Base-by-base conservation (phyloP, 2,329 filamentous ascomycete species). In the Pleurostoma richardsiae region DNA sequence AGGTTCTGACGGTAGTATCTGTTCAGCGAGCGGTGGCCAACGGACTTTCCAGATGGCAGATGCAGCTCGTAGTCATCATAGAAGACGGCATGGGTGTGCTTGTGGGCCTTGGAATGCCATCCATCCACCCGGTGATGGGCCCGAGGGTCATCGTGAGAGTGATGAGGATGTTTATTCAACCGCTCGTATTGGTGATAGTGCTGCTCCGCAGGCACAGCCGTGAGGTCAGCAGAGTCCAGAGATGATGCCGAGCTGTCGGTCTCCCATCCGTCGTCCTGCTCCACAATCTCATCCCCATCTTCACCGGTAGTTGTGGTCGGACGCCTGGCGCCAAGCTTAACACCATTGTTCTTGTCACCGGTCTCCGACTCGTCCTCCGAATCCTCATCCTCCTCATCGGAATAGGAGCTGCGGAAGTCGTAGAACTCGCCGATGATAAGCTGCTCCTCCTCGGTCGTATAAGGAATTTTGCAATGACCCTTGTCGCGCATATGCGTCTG, bases 401-500 rank as follows among this genome's bases (percentile, higher is more conserved):
- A 94, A 65, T 99, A 99, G 2, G 94, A 96, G 68, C 88, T 88
- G 54, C 88, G 81, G 77, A 99, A 99, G 63, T 99, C 94, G 67
- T 99, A 99, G 66, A 89, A 96, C 54, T 97, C 89, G 47, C 94
- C 94, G 59, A 99, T 89, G 47, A 95, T 90, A 30, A 97, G 79
- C 70, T 96, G 90, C 61, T 97, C 90, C 33, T 87, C 85, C 62
- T 96, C 89, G 0, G 84, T 86, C 44, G 85, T 83, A 65, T 92
- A 99, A 0, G 90, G 91, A 56, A 99, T 95, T 79, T 91, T 96
- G 77, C 92, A 97, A 68, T 99, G 94, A 1, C 90, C 87, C 63
- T 90, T 92, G 64, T 99, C 94, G 40, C 90, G 85, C 94, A 99
- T 99, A 65, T 99, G 94, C 1, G 91, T 96, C 62, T 96, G 91